These are phyloP conservation scores for Calocybe indica DNA, from an alignment of 768 basidiomycete genomes.

Conservation along the genomic window DNA sequence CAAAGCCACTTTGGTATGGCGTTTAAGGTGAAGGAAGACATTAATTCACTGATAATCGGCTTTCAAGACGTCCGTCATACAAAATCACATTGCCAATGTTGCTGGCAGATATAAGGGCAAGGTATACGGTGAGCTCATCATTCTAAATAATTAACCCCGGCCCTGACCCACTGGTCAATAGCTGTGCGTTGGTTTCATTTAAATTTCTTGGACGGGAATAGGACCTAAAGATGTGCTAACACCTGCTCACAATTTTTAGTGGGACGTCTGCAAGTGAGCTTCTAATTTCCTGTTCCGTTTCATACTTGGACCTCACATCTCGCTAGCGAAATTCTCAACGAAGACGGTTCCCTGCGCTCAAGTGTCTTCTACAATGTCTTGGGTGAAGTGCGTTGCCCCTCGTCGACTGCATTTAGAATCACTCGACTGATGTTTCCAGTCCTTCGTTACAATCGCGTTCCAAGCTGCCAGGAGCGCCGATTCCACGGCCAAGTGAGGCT, in stretches of 20 bases:
- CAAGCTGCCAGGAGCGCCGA: slow-evolving; percentile 43
- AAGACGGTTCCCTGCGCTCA: slow-evolving; percentile 39
- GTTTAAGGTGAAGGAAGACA: no score
- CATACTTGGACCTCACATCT: not conserved
- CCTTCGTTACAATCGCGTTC: slow-evolving; percentile 50
- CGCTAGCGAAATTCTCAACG: slow-evolving; percentile 43
- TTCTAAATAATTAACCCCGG: not conserved
- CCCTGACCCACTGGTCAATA: not conserved
- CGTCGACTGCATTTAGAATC: not conserved
- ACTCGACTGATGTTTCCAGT: slow-evolving; percentile 13
- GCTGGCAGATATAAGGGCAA: slow-evolving; percentile 42
- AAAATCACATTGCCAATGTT: slow-evolving; percentile 40
- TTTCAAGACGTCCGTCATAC: slow-evolving; percentile 32
- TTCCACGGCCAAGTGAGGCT: slow-evolving; percentile 35
- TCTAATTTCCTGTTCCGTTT: not conserved
- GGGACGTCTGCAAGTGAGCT: slow-evolving; percentile 38
- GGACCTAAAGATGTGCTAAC: no score
- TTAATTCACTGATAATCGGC: not conserved
- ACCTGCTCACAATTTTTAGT: slow-evolving; percentile 14
- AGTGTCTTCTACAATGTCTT: slow-evolving; percentile 45
- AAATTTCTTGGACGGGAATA: no score
- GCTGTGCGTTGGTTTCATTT: not conserved
- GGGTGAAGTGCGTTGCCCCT: slow-evolving; percentile 27
- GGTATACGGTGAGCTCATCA: slow-evolving; percentile 21
- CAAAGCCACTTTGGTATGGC: slow-evolving; percentile 27